Conservation (phyloP, 345 rosid genomes). For the Capsella bursapastoris region DNA sequence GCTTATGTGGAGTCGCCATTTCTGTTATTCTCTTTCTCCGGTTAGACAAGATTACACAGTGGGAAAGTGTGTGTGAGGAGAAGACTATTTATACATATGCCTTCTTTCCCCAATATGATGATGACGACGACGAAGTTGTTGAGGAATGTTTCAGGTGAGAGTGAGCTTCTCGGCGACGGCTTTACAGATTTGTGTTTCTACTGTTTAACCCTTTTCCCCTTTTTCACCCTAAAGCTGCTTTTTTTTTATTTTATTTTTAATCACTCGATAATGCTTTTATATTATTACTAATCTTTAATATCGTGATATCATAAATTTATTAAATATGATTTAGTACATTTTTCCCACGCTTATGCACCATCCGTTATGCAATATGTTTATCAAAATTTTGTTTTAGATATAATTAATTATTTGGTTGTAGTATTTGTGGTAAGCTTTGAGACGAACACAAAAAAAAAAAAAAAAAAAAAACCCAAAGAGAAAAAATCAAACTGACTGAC, state of each 20-base stretch:
- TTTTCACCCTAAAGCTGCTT: conserved; percentile 34
- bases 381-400: no score
- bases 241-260: not conserved
- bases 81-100: conserved; percentile 35
- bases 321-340: not conserved
- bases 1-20: conserved; percentile 68
- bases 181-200: conserved; percentile 32
- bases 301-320: not conserved
- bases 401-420: no score
- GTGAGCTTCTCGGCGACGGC: conserved; percentile 35
- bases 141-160: conserved; percentile 19
- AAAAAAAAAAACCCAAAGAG: no score
- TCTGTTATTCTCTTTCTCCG: not conserved
- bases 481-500: not conserved
- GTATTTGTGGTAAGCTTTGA: no score
- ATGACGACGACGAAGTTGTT: conserved; percentile 12
- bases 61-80: conserved; percentile 5
- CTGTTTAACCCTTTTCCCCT: conserved; percentile 32
- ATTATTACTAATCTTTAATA: not conserved
- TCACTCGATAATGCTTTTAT: no score
- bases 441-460: no score
- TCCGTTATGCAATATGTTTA: no score
- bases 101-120: conserved; percentile 13
- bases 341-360: no score
- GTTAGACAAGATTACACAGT: conserved; percentile 19